phyloP scores from a whole-genome alignment of 2,329 filamentous ascomycete species.

The Hypoxylon sp. region DNA sequence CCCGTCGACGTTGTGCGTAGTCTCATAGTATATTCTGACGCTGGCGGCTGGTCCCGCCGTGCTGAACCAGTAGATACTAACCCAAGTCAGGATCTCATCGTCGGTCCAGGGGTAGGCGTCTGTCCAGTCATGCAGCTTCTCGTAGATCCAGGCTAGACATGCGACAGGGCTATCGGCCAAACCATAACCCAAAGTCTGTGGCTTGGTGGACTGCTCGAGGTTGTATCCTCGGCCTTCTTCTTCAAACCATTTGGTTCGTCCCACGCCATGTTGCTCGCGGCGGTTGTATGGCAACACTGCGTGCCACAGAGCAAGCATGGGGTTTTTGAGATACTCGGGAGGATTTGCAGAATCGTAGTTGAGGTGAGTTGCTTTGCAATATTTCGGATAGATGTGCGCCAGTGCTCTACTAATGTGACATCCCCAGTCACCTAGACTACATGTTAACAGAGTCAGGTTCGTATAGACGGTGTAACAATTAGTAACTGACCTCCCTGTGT shows the following conservation, averaged over 20 bases:
- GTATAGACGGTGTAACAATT: neutral
- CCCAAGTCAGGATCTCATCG: slow-evolving; percentile 79
- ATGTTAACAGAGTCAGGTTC: neutral
- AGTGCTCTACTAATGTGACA: slow-evolving; percentile 70
- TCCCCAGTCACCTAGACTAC: slow-evolving; percentile 70
- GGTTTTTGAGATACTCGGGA: slow-evolving; percentile 61
- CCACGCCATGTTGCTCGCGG: slow-evolving; percentile 60
- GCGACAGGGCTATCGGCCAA: slow-evolving; percentile 75
- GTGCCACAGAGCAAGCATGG: slow-evolving; percentile 65
- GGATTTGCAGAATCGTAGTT: slow-evolving; percentile 61
- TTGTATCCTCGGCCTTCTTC: slow-evolving; percentile 67
- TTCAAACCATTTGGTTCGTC: slow-evolving; percentile 65
- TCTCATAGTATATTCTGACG: slow-evolving; percentile 77
- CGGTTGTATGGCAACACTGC: slow-evolving; percentile 61
- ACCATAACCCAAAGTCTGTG: slow-evolving; percentile 75
- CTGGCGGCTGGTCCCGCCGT: slow-evolving; percentile 72
- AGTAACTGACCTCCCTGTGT: slow-evolving; percentile 40
- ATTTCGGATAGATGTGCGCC: slow-evolving; percentile 64
- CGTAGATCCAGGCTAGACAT: slow-evolving; percentile 80
- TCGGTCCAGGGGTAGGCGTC: slow-evolving; percentile 77
- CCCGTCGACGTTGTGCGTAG: slow-evolving; percentile 51
- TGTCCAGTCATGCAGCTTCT: slow-evolving; percentile 81
- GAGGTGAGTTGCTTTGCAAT: slow-evolving; percentile 67
- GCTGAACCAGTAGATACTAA: slow-evolving; percentile 77
- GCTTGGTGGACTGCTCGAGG: slow-evolving; percentile 69